phyloP scores from a whole-genome alignment of 306 rosid genomes.

The Hippophae rhamnoides region DNA sequence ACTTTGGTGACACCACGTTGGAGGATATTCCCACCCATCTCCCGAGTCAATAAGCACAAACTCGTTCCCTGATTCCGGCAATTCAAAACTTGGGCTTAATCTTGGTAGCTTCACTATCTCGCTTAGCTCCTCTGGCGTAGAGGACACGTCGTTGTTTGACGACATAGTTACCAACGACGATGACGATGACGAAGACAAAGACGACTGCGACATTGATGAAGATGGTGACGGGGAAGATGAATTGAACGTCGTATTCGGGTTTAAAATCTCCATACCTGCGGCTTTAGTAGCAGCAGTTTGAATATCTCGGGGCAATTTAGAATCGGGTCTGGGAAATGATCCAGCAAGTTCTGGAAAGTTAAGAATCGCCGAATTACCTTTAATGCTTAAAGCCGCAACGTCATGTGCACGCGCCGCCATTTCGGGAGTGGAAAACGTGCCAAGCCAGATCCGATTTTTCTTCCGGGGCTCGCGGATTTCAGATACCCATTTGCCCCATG shows the following conservation, averaged over 20 bases:
- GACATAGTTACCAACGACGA: neutral
- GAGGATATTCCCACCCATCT: conserved; percentile 33
- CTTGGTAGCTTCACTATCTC: conserved; percentile 51
- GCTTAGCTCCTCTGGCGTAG: conserved; percentile 31
- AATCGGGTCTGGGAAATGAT: conserved; percentile 35
- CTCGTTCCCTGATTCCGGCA: conserved; percentile 26
- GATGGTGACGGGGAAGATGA: conserved; percentile 13
- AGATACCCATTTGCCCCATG: conserved; percentile 65
- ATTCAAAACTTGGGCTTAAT: conserved; percentile 27
- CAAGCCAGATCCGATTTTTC: conserved; percentile 57
- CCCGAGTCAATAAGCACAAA: conserved; percentile 34
- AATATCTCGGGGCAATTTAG: conserved; percentile 41
- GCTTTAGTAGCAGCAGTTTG: conserved; percentile 48
- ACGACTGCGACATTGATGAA: no score
- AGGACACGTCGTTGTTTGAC: conserved; percentile 11
- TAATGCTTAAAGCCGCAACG: conserved; percentile 39
- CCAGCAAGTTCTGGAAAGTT: conserved; percentile 48
- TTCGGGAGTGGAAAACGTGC: conserved; percentile 41
- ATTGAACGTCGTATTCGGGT: neutral
- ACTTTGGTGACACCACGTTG: conserved; percentile 31
- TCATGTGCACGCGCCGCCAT: conserved; percentile 30
- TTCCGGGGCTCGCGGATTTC: conserved; percentile 56
- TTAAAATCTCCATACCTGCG: conserved; percentile 28
- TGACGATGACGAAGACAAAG: neutral
- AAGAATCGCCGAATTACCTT: conserved; percentile 50